Evolutionary conservation across 192 early-diverging fungal genomes (phyloP).

Genomic region (Entomortierella beljakovae): DNA sequence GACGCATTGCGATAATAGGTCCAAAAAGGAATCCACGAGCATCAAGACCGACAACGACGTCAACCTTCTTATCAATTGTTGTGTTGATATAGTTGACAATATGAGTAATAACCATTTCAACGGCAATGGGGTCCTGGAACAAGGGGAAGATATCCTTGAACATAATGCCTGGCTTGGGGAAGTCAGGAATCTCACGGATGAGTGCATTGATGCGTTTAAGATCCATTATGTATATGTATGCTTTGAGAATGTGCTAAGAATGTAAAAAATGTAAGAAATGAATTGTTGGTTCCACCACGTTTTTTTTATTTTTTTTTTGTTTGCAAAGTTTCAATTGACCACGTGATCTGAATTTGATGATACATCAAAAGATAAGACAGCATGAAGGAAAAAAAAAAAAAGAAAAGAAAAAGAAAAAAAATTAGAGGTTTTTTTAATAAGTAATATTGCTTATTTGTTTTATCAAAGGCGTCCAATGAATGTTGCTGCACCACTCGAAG

Average conservation of each 20-base stretch:
- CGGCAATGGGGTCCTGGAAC: slow-evolving; percentile 94
- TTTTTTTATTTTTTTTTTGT: too few relatives aligned
- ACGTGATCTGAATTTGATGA: too few relatives aligned
- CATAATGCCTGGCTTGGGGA: slow-evolving; percentile 82
- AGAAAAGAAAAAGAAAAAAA: neutral
- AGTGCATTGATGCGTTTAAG: slow-evolving; percentile 50
- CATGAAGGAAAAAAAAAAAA: neutral
- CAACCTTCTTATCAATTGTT: slow-evolving; percentile 72
- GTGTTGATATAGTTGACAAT: slow-evolving; percentile 85
- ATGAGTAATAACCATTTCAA: slow-evolving; percentile 89
- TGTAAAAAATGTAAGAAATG: neutral
- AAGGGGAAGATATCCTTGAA: slow-evolving; percentile 98
- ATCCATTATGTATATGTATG: slow-evolving; percentile 26
- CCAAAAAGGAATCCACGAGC: slow-evolving; percentile 98
- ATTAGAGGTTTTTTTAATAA: neutral
- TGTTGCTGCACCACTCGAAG: slow-evolving; percentile 61
- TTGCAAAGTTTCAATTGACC: too few relatives aligned
- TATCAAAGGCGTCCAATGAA: slow-evolving; percentile 50
- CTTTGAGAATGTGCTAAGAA: neutral
- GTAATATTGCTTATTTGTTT: neutral
- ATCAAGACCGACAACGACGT: slow-evolving; percentile 95
- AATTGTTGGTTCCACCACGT: too few relatives aligned
- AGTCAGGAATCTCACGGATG: slow-evolving; percentile 54
- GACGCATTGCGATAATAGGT: slow-evolving; percentile 87
- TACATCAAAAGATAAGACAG: too few relatives aligned